Base-by-base conservation (phyloP, 805 yeast species). In the Yamadazyma insecticola region DNA sequence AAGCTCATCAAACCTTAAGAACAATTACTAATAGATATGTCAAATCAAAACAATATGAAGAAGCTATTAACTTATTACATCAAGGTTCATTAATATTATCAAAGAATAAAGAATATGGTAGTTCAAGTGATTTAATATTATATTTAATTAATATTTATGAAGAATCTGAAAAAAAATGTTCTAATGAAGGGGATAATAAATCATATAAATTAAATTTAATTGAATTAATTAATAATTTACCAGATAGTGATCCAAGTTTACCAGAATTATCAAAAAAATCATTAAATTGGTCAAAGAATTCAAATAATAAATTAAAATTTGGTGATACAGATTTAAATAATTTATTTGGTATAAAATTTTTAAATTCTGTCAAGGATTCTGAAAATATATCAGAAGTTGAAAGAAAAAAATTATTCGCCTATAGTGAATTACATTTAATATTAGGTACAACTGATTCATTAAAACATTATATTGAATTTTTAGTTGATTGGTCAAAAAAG, bases 1-100 rank as follows among this genome's bases (percentile, higher is more conserved):
- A 92, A 53, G 97, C 97, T 0, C 96, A 90, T 54, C 97, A 92
- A 57, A 89, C 96, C 0, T 70, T 92, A 30, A 69, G 96, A 49
- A 87, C 97, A 5, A 83, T 90, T 32, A 84, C 85, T 24, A 88
- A 88, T 44, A 70, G 98, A 51, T 82, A 84, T 50, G 81, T 83
- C 25, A 76, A 84, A 41, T 52, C 78, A 15, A 76, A 76, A 38
- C 76, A 81, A 37, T 85, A 72, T 52, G 62, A 58, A 3, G 80
- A 81, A 23, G 95, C 97, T 7, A 69, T 76, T 30, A 88, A 83
- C 29, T 60, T 88, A 35, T 67, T 90, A 19, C 75, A 76, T 45
- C 77, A 78, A 43, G 89, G 90, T 24, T 72, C 94, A 0, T 61
- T 74, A 38, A 74, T 80, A 13, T 69, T 90, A 34, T 63, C 85